Conservation (phyloP, 305 asterid genomes). For the Salvia sclarea region DNA sequence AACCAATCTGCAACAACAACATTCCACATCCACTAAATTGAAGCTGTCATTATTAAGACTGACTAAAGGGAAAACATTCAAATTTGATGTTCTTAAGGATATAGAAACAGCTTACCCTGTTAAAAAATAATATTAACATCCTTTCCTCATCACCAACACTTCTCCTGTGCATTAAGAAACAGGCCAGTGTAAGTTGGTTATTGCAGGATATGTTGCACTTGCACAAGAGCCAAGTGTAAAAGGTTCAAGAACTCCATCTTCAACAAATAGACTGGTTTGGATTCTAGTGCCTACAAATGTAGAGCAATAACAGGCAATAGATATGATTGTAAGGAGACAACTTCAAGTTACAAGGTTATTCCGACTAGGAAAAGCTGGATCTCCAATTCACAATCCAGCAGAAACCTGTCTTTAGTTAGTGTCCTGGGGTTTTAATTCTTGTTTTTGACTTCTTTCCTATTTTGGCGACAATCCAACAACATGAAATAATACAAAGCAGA, state of each 20-base stretch:
- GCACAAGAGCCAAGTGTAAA: neutral
- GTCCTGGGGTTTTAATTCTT: neutral
- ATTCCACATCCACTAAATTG: constrained; percentile 13
- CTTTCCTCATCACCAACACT: constrained; percentile 90
- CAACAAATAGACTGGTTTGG: neutral
- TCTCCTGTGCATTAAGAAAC: constrained; percentile 57
- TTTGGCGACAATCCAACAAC: constrained; percentile 17
- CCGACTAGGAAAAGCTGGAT: neutral
- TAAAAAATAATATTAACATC: constrained; percentile 81
- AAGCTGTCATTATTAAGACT: constrained; percentile 5
- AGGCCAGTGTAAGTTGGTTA: constrained; percentile 14
- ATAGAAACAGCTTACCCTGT: constrained; percentile 61
- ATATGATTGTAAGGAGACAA: neutral
- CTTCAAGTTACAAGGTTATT: neutral
- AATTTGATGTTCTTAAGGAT: neutral
- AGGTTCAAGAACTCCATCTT: constrained; percentile 16
- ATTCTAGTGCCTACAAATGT: neutral
- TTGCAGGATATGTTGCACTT: neutral
- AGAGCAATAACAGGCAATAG: neutral
- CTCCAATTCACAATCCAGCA: neutral
- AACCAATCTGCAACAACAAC: constrained; percentile 69
- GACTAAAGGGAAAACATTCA: neutral
- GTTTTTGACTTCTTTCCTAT: neutral
- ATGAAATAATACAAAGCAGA: neutral
- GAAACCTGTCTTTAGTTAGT: neutral